Base-by-base conservation (phyloP, 352 stramenopile genomes). In the Phytophthora melonis region DNA sequence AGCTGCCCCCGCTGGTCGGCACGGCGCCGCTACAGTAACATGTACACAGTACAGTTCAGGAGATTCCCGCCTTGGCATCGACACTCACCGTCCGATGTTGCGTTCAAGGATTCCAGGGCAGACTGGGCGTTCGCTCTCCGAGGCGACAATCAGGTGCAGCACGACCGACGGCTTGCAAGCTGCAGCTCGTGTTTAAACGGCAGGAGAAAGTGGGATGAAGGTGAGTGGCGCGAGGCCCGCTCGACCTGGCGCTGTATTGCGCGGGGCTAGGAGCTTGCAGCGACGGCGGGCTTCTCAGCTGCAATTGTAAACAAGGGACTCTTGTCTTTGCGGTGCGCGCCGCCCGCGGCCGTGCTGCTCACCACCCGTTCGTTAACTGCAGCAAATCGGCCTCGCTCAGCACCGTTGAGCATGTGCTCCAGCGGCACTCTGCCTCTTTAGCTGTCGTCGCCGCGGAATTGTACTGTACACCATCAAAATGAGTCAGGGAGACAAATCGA, bases 161-260 rank as follows among this genome's bases (percentile, higher is more conserved):
- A 39, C 32, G 32, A 2, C 36, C 11, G 36, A 43, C 10, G 36
- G 57, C 21, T 23, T 50, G 41, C 41, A 50, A 50, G 41, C 41
- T n/a, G 14, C 14, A 50, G 41, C 41, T 50, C 41, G 41, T 50
- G 41, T 50, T 63, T 27, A 54, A 14, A 53, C 14, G 19, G 10
- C 19, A 8, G 49, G 70, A 66, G 59, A 77, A 39, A 25, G 70
- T 77, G 70, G 70, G 70, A 77, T 74, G 65, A 77, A 77, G 53
- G 70, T 73, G 70, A 73, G 19, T 77, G 70, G 58, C 70, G 70
- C 54, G 57, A 74, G 27, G 39, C 58, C n/a, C 47, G 56, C 14
- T 25, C 13, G 64, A n/a, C 64, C 70, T 74, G 61, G 47, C 45
- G 67, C 47, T 76, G 59, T 16, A 60, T 69, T 74, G 53, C 32